Evolutionary conservation across 495 filamentous ascomycete genomes (phyloP), one percentile per base, ranked within the genome.

Genomic region (Penicillium canariense): DNA sequence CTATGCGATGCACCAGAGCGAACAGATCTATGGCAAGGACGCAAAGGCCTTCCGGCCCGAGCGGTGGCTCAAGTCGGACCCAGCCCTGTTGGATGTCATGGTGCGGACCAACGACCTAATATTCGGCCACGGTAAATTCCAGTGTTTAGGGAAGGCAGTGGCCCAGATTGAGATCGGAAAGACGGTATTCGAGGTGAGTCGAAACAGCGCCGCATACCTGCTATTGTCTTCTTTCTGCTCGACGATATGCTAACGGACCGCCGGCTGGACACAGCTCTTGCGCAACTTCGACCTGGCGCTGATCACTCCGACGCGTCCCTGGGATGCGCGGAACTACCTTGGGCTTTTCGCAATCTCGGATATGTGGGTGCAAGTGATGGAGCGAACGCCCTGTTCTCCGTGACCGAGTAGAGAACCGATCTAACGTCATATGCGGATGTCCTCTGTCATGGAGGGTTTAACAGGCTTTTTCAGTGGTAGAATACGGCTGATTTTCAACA

Each of bases 21-120:
- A 70, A 56, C 65, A 65, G 57, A 57, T 81, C 2, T 90, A 84
- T 65, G 85, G 85, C 4, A 59, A 74, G 17, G 86, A 89, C 53
- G 81, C 84, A 14, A 75, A 84, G 1, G 68, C 68, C 7, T 90
- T 77, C 56, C 66, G 79, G 14, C 86, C 87, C 0, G 84, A 87
- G 68, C 61, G 87, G 18, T 90, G 87, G 86, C 55, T 89, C n/a
- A 77, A 80, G 52, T 68, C 73, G 25, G 74, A 81, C 5, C 53
- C 20, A 44, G 73, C 73, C 52, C 56, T 61, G 42, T 67, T 76
- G 10, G 69, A 64, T 55, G 61, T 57, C 17, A 84, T 86, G 83
- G 72, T 79, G 65, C 60, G 74, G 34, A 55, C 62, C 12, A 75
- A 77, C 44, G 81, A 83, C 23, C 63, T 61, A 6, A 63, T 62